These are phyloP conservation scores for Aureobasidium sp. DNA, from an alignment of 2,329 filamentous ascomycete genomes.

Conservation along the genomic window DNA sequence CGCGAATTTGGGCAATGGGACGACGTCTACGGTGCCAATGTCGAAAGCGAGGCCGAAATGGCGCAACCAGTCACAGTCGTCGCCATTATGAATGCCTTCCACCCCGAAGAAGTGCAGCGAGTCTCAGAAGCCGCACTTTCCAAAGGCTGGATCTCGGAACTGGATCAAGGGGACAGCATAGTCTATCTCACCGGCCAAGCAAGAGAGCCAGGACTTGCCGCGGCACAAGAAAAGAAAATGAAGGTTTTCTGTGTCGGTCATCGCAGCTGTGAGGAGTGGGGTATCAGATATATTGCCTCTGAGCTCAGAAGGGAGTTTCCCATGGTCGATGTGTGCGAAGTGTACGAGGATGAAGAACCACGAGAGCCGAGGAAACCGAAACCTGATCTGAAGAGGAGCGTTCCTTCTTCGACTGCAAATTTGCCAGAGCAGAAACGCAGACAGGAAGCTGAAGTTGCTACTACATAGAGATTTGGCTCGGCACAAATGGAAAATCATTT, in stretches of 20 bases:
- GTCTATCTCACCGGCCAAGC: conserved; percentile 35
- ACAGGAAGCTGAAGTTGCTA: neutral
- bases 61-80: conserved; percentile 20
- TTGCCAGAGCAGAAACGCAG: conserved; percentile 6
- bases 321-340: conserved; percentile 26
- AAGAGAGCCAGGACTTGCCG: conserved; percentile 28
- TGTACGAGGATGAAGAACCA: conserved; percentile 31
- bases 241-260: conserved; percentile 35
- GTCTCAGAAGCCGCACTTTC: conserved; percentile 27
- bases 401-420: neutral
- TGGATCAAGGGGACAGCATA: conserved; percentile 25
- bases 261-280: conserved; percentile 34
- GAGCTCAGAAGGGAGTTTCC: conserved; percentile 28
- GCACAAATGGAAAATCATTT: neutral
- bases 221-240: conserved; percentile 28
- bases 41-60: neutral
- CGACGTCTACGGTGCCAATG: neutral
- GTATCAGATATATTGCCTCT: conserved; percentile 30
- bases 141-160: conserved; percentile 22
- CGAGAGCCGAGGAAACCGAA: neutral
- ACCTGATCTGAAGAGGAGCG: conserved; percentile 3
- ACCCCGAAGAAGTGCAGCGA: conserved; percentile 30
- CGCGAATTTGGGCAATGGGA: conserved; percentile 9
- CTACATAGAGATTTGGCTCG: neutral
- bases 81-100: conserved; percentile 38